Conservation (phyloP, 305 asterid species). For the Fraxinus baroniana region DNA sequence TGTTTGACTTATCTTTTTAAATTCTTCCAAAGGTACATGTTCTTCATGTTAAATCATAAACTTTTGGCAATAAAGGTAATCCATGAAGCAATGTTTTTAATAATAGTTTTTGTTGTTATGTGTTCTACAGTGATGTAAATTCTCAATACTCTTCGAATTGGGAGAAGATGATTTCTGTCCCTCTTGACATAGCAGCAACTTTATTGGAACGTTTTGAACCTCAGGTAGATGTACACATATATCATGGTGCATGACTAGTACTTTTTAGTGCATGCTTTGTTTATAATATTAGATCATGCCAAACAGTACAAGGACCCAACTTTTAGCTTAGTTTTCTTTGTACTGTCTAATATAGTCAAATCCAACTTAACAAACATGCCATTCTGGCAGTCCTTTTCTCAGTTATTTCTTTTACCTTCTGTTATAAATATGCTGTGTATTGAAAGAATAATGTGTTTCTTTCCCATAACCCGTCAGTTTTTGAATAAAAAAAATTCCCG, state of each 20-base stretch:
- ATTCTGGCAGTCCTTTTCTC: background rate
- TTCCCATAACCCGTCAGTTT: slow-evolving; percentile 4
- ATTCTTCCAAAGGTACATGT: slow-evolving; percentile 54
- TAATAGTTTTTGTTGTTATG: slow-evolving; percentile 31
- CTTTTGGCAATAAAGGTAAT: slow-evolving; percentile 5
- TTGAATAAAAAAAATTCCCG: slow-evolving; percentile 14
- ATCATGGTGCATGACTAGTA: slow-evolving; percentile 19
- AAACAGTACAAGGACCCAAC: background rate
- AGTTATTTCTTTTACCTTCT: background rate
- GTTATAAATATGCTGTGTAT: background rate
- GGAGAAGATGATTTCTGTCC: slow-evolving; percentile 45
- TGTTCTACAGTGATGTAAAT: slow-evolving; percentile 43
- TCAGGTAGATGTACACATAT: slow-evolving; percentile 48
- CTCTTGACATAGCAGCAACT: slow-evolving; percentile 53
- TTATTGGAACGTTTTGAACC: slow-evolving; percentile 54
- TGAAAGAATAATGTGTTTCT: slow-evolving; percentile 12
- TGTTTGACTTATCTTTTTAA: slow-evolving; percentile 71
- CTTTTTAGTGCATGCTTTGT: slow-evolving; percentile 5
- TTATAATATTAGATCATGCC: background rate
- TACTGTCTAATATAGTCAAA: background rate
- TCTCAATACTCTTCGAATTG: slow-evolving; percentile 47
- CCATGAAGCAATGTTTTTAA: slow-evolving; percentile 27
- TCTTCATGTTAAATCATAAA: slow-evolving; percentile 15
- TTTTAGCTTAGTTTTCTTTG: background rate
- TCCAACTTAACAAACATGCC: background rate